phyloP scores from a whole-genome alignment of 495 filamentous ascomycete species.

The Trichoderma orchidacearum region DNA sequence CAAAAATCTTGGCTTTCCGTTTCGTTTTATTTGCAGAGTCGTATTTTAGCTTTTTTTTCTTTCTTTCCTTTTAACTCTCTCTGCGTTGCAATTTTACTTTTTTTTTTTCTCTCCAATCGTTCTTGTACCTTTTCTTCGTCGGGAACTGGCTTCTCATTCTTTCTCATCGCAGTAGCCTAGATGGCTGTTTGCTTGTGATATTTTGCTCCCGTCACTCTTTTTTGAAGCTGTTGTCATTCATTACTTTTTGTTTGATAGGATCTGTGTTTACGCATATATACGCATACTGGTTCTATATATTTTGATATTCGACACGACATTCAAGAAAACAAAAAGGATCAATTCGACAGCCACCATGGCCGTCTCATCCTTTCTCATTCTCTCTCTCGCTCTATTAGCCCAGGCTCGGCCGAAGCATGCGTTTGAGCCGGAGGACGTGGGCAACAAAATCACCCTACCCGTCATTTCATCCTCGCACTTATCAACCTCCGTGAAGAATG shows the following conservation, averaged over 20 bases:
- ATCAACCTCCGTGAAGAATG: no score
- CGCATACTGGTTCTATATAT: background rate
- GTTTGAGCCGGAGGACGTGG: background rate
- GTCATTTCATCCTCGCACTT: no score
- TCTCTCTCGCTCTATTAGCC: background rate
- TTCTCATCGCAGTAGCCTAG: background rate
- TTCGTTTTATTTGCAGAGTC: slow-evolving; percentile 2
- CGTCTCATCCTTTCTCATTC: background rate
- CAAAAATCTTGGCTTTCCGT: background rate
- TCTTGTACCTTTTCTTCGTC: background rate
- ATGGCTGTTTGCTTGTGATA: background rate
- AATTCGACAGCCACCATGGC: background rate
- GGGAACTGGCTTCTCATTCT: slow-evolving; percentile 4
- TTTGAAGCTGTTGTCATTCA: background rate
- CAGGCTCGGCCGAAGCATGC: background rate
- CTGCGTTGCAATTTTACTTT: background rate
- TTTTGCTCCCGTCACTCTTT: background rate
- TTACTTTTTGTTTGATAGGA: background rate
- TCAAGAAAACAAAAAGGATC: background rate
- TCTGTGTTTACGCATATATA: background rate
- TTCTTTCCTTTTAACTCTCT: background rate
- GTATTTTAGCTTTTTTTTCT: background rate
- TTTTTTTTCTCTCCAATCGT: background rate
- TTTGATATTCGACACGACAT: background rate
- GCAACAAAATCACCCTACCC: background rate